Base-by-base conservation (phyloP, 2,329 filamentous ascomycete species). In the Aureobasidium sp. region DNA sequence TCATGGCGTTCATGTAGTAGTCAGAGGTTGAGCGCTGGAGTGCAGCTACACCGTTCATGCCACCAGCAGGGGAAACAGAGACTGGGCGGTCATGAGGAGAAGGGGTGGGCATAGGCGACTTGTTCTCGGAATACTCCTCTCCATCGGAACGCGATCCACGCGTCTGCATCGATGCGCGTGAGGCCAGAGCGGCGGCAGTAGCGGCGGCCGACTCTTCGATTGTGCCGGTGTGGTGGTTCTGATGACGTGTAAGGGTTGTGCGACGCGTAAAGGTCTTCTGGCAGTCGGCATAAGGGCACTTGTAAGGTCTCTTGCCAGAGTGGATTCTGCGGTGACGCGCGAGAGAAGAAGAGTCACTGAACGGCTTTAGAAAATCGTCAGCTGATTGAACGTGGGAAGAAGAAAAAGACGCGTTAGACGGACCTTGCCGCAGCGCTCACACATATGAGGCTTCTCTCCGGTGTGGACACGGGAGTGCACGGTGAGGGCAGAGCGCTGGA, bases 241-340 rank as follows among this genome's bases (percentile, higher is more conserved):
- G 90, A 67, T 98, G 93, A 47, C 93, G 83, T 2, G 91, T 98
- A 57, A 98, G 76, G 2, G 93, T 97, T 1, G 93, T 97, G 59
- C 91, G 86, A 54, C 93, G 85, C 8, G 93, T 98, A 65, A 98
- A 98, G 0, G 91, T 97, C 79, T 97, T 97, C 67, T 97, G 90
- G 70, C 93, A 98, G 68, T 96, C 90, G 56, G 90, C 90, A 63
- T 93, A 97, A 1, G 90, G 90, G 71, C 93, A 98, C 70, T 95
- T 95, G 76, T 97, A 98, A 1, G 93, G 93, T 45, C 93, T 80
- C 71, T 93, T 95, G 55, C 93, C 93, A 3, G 89, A 94, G 67
- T 98, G 93, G 56, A 96, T 97, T 59, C 93, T 83, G 56, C 93
- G 84, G 71, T 98, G 93, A 53, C 93, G 81, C 12, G 93, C 93